Conservation (phyloP, 2,329 filamentous ascomycete genomes). For the Colletotrichum lentis region DNA sequence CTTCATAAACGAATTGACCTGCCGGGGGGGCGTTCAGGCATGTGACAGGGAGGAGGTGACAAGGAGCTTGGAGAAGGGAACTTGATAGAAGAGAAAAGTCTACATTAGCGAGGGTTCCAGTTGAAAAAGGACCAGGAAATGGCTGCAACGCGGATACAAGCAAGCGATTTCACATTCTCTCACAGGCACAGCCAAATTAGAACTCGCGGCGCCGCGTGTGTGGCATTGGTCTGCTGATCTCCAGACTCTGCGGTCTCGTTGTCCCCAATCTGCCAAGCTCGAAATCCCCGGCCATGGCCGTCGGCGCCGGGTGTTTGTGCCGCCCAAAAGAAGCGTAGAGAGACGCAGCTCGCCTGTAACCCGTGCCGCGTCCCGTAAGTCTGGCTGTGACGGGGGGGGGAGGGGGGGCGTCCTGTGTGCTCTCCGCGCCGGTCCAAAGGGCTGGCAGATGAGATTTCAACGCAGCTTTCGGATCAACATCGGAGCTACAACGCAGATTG, state of each 20-base stretch:
- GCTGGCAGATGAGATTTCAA: not conserved
- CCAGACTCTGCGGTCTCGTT: too few relatives aligned
- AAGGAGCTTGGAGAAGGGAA: too few relatives aligned
- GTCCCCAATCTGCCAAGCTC: not conserved
- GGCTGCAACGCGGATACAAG: too few relatives aligned
- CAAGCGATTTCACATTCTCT: too few relatives aligned
- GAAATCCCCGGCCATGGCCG: constrained; percentile 1
- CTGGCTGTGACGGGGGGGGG: constrained; percentile 31
- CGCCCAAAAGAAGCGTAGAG: constrained; percentile 17
- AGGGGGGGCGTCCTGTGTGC: constrained; percentile 18
- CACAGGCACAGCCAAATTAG: not conserved
- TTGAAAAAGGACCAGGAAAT: not conserved
- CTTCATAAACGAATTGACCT: too few relatives aligned
- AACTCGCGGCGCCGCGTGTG: not conserved
- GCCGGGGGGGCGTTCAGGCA: too few relatives aligned
- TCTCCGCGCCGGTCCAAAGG: constrained; percentile 5
- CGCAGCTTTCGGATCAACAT: not conserved
- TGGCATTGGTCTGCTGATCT: constrained; percentile 16
- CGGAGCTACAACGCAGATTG: not conserved
- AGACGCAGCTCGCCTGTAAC: constrained; percentile 22
- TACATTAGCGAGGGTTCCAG: too few relatives aligned
- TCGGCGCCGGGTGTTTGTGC: constrained; percentile 5
- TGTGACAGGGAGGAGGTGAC: not conserved
- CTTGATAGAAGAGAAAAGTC: too few relatives aligned
- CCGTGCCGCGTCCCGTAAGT: constrained; percentile 24